Evolutionary conservation across 305 asterid species (phyloP).

Genomic region (Stenogyne calaminthoides): DNA sequence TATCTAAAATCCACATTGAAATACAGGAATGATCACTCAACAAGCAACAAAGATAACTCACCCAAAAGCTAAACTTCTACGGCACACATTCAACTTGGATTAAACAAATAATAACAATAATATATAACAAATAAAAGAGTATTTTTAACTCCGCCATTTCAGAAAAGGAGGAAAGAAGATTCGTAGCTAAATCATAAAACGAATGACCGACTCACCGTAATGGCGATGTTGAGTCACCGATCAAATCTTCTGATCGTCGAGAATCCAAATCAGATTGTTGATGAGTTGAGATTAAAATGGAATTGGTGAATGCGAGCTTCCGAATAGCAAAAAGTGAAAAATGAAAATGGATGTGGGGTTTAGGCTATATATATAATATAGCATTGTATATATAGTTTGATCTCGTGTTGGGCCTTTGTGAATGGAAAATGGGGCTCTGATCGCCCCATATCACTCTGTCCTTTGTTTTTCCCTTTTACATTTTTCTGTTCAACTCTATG

Average conservation of each 20-base stretch:
- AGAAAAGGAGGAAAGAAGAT: background rate
- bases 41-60: conserved; percentile 32
- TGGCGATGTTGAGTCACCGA: conserved; percentile 20
- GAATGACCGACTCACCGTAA: conserved; percentile 26
- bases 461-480: background rate
- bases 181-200: background rate
- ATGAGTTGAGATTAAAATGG: background rate
- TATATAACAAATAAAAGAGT: background rate
- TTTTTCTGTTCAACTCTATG: background rate
- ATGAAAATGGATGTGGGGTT: background rate
- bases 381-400: background rate
- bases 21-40: conserved; percentile 25
- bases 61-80: conserved; percentile 32
- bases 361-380: background rate
- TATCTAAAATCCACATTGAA: conserved; percentile 8
- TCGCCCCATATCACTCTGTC: background rate
- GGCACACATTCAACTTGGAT: conserved; percentile 33
- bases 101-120: background rate
- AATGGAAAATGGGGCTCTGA: background rate
- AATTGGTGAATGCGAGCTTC: conserved; percentile 8
- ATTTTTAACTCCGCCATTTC: background rate
- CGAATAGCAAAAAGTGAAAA: background rate
- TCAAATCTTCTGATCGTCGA: conserved; percentile 32
- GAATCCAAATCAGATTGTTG: background rate
- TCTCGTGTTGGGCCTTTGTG: background rate